A percentile compares a stretch with the other conserved stretches of the same genome.
Evolutionary conservation across 768 basidiomycete species (phyloP).

Genomic region (Rhodotorula sphaerocarpa): DNA sequence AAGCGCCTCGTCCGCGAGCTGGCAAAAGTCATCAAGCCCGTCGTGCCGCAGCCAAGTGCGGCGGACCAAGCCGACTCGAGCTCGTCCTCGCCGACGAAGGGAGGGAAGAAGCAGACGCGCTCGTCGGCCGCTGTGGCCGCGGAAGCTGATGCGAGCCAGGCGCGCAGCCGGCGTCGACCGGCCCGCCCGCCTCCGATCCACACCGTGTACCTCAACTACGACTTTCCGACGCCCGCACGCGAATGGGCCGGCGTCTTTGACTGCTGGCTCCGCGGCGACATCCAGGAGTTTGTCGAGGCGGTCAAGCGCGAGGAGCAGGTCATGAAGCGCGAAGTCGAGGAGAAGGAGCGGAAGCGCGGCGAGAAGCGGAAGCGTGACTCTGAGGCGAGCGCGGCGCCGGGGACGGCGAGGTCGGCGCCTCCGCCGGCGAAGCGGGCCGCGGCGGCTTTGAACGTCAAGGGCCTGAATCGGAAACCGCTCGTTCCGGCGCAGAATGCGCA

Average conservation of each 20-base stretch:
- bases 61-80: not conserved
- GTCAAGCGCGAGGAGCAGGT: not conserved
- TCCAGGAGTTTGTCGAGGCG: constrained; percentile 60
- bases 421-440: not conserved
- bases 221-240: constrained; percentile 72
- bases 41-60: constrained; percentile 36
- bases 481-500: not conserved
- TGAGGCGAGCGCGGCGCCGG: not conserved
- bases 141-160: not conserved
- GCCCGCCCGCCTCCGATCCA: constrained; percentile 47
- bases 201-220: constrained; percentile 73
- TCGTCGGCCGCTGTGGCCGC: not conserved
- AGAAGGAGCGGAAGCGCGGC: not conserved
- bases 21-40: constrained; percentile 53
- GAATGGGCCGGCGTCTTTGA: constrained; percentile 90
- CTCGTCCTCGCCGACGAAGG: not conserved
- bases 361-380: not conserved
- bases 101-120: constrained; percentile 39
- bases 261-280: constrained; percentile 79
- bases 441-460: no score
- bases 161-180: not conserved
- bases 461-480: no score
- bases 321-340: not conserved
- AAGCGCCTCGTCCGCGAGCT: constrained; percentile 78
- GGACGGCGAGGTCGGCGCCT: not conserved